Evolutionary conservation across 371 early-diverging fungal genomes (phyloP), one percentile per base, ranked within the genome.

Genomic region (Mucor ambiguus): DNA sequence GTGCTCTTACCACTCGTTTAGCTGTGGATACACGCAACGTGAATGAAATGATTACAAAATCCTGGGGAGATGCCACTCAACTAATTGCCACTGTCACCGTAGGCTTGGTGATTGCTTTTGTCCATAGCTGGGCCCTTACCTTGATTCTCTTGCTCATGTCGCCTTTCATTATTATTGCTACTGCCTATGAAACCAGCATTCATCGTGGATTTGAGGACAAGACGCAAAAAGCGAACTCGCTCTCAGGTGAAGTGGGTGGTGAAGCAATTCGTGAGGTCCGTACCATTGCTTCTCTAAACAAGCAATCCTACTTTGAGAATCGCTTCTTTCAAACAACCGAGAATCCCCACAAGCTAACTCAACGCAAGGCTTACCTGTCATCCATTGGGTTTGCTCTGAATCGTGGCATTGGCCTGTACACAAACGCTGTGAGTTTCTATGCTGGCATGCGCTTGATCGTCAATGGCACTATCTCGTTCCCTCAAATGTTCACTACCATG

Each of bases 201-300:
- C 69, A 75, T 22, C 37, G 44, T 22, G 82, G 83, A 38, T 79
- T 73, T 63, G 83, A 84, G 16, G 70, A 73, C 38, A 79, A 86
- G 64, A 83, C 79, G 29, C 77, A 79, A 57, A 74, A 78, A 44
- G 84, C 87, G 0, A 90, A 91, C 61, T 80, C 33, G 33, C 80
- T 63, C 64, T 56, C 12, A 82, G 84, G 85, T 29, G 85, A 87
- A 66, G 79, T 85, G 22, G 92, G 93, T 26, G 79, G 82, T 57
- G 96, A 96, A 67, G 91, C 92, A 28, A 87, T 96, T 22, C 70
- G 82, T 38, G 85, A 89, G 71, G 87, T 96, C 54, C 84, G 95
- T 37, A 96, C 96, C 0, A 93, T 96, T 14, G 83, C 87, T 14
- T 72, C 89, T 0, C 74, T 96, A n/a, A 90, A 88, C 5, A 86